Evolutionary conservation across 148 eudicot species (phyloP).

Genomic region (Salicornia ramosissima): DNA sequence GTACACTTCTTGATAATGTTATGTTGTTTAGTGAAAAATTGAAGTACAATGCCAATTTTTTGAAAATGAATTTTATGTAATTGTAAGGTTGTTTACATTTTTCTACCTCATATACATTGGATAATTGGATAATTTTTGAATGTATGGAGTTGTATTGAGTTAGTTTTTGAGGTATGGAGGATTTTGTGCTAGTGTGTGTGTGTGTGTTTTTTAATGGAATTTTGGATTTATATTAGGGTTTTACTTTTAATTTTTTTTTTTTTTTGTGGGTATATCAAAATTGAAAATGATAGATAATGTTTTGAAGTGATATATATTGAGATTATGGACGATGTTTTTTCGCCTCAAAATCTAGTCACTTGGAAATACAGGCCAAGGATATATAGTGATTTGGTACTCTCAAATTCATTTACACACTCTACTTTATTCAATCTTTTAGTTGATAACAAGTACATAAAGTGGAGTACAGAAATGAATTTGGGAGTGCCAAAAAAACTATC

Average conservation of each 20-base stretch:
- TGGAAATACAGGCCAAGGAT: neutral
- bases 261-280: too few relatives aligned
- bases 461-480: too few relatives aligned
- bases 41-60: too few relatives aligned
- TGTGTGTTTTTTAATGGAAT: too few relatives aligned
- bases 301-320: neutral
- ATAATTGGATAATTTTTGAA: neutral
- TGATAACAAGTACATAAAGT: too few relatives aligned
- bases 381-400: neutral
- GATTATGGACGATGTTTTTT: neutral
- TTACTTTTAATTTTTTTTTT: neutral
- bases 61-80: neutral
- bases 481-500: too few relatives aligned
- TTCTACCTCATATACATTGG: neutral
- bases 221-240: neutral
- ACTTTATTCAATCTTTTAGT: too few relatives aligned
- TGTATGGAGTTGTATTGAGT: neutral
- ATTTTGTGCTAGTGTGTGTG: too few relatives aligned
- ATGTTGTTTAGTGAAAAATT: neutral
- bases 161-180: conserved; percentile 1
- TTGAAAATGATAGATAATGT: neutral
- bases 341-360: neutral
- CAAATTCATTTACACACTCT: too few relatives aligned
- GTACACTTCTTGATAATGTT: conserved; percentile 11
- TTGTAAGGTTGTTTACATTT: neutral